phyloP scores from a whole-genome alignment of 129 eudicot genomes.

The Escallonia herrerae region DNA sequence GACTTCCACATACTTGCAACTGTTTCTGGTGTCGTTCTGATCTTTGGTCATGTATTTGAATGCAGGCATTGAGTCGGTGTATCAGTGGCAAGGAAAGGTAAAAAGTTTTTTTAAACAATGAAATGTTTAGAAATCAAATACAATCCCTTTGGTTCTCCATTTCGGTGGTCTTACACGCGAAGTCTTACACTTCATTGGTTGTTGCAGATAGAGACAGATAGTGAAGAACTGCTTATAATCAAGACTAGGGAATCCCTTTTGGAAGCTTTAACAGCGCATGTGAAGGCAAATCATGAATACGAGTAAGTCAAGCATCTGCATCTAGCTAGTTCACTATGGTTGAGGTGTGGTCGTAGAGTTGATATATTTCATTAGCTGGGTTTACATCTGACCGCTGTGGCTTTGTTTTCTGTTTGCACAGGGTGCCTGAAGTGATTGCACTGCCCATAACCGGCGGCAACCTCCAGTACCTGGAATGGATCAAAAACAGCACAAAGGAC shows the following conservation, averaged over 20 bases:
- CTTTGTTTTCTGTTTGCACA: constrained; percentile 16
- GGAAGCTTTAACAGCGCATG: constrained; percentile 82
- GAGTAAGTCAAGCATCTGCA: constrained; percentile 47
- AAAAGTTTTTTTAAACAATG: background rate
- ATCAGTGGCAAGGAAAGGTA: constrained; percentile 96
- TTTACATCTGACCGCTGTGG: background rate
- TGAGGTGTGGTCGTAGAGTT: background rate
- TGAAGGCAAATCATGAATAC: constrained; percentile 90
- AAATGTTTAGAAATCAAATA: background rate
- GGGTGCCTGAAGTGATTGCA: constrained; percentile 82
- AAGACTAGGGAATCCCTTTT: constrained; percentile 95
- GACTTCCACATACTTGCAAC: too few species aligned
- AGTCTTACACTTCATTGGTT: constrained; percentile 3
- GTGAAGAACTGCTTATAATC: constrained; percentile 94
- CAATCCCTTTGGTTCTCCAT: background rate
- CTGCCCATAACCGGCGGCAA: constrained; percentile 65
- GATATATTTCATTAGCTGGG: background rate
- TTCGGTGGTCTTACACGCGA: background rate
- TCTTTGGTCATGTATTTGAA: background rate
- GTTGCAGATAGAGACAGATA: constrained; percentile 77
- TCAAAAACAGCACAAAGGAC: constrained; percentile 58
- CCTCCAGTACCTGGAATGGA: constrained; percentile 58
- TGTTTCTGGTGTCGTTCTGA: too few species aligned
- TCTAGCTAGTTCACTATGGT: background rate
- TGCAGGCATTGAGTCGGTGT: constrained; percentile 90